Evolutionary conservation across 805 yeast species (phyloP).

Genomic region (Henningerozyma blattae): DNA sequence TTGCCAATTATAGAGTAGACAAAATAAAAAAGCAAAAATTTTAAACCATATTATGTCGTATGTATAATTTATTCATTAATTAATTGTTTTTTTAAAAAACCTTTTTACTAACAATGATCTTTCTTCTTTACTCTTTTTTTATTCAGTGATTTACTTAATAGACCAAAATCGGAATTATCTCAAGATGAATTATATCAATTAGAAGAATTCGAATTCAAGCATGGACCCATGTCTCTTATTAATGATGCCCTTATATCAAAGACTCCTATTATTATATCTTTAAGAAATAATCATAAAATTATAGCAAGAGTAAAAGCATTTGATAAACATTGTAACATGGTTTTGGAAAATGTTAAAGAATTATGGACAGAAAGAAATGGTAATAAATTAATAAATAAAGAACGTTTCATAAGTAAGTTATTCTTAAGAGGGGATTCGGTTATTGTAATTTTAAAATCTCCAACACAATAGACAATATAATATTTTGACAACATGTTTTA

Average conservation of each 20-base stretch:
- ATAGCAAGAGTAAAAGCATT: conserved; percentile 86
- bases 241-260: conserved; percentile 68
- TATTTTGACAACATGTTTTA: no score
- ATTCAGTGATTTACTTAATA: conserved; percentile 50
- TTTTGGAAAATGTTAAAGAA: conserved; percentile 85
- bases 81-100: background rate
- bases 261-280: conserved; percentile 72
- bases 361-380: conserved; percentile 62
- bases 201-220: conserved; percentile 79
- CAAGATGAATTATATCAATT: conserved; percentile 67
- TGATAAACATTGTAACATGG: conserved; percentile 92
- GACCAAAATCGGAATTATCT: conserved; percentile 69
- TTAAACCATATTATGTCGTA: conserved; percentile 2
- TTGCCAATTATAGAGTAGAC: no score
- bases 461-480: conserved; percentile 11
- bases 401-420: conserved; percentile 78
- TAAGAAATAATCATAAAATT: conserved; percentile 87
- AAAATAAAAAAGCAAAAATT: background rate
- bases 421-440: conserved; percentile 94
- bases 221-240: conserved; percentile 88
- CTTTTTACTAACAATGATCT: conserved; percentile 6
- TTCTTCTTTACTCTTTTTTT: background rate
- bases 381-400: conserved; percentile 45
- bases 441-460: conserved; percentile 58
- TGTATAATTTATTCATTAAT: background rate